These are phyloP conservation scores for Alternaria solani DNA, from an alignment of 2,329 filamentous ascomycete species.

Conservation along the genomic window DNA sequence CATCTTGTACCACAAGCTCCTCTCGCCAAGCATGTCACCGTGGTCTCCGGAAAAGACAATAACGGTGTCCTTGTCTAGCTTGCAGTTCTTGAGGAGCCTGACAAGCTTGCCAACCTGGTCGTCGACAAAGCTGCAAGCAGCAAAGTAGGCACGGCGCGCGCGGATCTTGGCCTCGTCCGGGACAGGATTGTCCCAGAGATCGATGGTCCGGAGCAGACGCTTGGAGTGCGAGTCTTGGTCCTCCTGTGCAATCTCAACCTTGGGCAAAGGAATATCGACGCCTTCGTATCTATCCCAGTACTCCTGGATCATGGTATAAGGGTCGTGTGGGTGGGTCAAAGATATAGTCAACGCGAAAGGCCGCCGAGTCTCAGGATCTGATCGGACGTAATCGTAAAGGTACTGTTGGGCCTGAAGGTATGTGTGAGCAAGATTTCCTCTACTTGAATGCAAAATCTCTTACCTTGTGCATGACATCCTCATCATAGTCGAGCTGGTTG, in stretches of 20 bases:
- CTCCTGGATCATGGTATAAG: conserved; percentile 91
- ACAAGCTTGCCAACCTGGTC: conserved; percentile 88
- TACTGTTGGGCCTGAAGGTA: conserved; percentile 74
- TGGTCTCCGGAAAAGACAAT: conserved; percentile 93
- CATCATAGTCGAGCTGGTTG: conserved; percentile 95
- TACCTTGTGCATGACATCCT: conserved; percentile 88
- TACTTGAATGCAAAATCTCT: conserved; percentile 5
- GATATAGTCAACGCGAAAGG: conserved; percentile 92
- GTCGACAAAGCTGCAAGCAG: conserved; percentile 91
- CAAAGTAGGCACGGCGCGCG: conserved; percentile 89
- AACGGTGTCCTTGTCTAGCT: conserved; percentile 84
- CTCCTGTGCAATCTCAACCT: conserved; percentile 78
- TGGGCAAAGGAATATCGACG: conserved; percentile 85
- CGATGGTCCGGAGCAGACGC: conserved; percentile 84
- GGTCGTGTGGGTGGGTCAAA: conserved; percentile 92
- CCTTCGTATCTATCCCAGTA: conserved; percentile 93
- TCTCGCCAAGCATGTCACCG: conserved; percentile 94
- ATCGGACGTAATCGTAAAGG: conserved; percentile 87
- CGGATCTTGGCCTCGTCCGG: conserved; percentile 85
- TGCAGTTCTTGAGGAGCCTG: conserved; percentile 77
- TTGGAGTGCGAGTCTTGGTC: conserved; percentile 87
- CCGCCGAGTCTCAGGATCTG: conserved; percentile 70
- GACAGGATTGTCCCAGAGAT: conserved; percentile 84
- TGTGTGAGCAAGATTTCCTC: conserved; percentile 14
- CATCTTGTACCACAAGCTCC: conserved; percentile 97